These are phyloP conservation scores for Talaromyces pinophilus DNA, from an alignment of 2,329 filamentous ascomycete genomes.

Conservation along the genomic window DNA sequence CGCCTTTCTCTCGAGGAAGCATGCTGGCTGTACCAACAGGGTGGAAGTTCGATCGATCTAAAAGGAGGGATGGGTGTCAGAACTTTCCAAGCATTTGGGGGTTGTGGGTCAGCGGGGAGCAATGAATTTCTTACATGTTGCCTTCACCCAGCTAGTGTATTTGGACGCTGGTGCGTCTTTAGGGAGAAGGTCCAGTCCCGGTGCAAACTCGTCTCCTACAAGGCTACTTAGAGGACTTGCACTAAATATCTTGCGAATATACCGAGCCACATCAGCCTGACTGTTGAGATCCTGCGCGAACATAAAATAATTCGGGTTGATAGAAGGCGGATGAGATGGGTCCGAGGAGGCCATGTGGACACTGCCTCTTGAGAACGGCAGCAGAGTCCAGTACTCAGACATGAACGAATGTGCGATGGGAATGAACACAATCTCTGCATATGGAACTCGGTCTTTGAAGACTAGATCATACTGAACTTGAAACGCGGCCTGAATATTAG, in stretches of 20 bases:
- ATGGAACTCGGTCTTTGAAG: conserved; percentile 30
- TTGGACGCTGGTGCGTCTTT: neutral
- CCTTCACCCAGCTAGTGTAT: neutral
- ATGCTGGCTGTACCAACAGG: conserved; percentile 17
- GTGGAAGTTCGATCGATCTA: conserved; percentile 34
- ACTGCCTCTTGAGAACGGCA: conserved; percentile 37
- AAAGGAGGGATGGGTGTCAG: neutral
- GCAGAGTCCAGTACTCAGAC: conserved; percentile 31
- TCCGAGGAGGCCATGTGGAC: conserved; percentile 33
- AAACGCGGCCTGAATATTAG: conserved; percentile 29
- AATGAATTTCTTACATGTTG: neutral
- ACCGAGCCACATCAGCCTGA: conserved; percentile 30
- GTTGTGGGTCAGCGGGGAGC: neutral
- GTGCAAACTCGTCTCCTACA: neutral
- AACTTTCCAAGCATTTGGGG: neutral
- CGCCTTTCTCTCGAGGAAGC: conserved; percentile 20
- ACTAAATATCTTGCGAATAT: conserved; percentile 28
- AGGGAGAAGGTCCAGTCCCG: neutral
- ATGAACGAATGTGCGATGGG: conserved; percentile 26
- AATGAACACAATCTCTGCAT: conserved; percentile 33
- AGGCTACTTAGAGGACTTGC: conserved; percentile 12
- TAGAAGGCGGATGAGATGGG: conserved; percentile 27
- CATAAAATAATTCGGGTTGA: conserved; percentile 38
- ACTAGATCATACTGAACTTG: conserved; percentile 34
- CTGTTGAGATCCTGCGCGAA: conserved; percentile 32